Evolutionary conservation across 306 rosid genomes (phyloP).

Genomic region (Styphnolobium japonicum): DNA sequence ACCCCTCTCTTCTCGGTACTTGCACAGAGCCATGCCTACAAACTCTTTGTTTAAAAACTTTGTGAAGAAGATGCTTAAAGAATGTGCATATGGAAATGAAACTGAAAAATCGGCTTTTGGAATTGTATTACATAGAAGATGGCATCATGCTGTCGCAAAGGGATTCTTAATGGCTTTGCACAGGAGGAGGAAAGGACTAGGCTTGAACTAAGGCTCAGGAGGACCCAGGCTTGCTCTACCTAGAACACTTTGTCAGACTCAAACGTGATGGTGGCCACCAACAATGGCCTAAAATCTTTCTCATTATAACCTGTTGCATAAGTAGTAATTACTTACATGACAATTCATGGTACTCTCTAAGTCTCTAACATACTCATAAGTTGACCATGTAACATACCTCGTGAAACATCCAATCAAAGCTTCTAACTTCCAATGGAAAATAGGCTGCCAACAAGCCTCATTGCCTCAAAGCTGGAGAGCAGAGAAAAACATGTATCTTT

Average conservation of each 20-base stretch:
- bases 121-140: conserved; percentile 27
- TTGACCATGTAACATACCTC: conserved; percentile 51
- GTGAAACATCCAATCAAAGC: conserved; percentile 45
- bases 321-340: conserved; percentile 36
- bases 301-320: conserved; percentile 19
- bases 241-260: conserved; percentile 37
- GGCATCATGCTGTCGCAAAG: conserved; percentile 28
- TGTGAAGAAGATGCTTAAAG: neutral
- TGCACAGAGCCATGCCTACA: neutral
- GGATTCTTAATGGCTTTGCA: neutral
- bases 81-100: neutral
- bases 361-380: conserved; percentile 28
- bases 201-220: neutral
- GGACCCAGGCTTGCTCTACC: conserved; percentile 9
- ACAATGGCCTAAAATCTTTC: conserved; percentile 48
- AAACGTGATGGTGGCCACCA: conserved; percentile 46
- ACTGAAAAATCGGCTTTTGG: neutral
- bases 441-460: conserved; percentile 9
- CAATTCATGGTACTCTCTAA: conserved; percentile 18
- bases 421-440: conserved; percentile 27
- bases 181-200: neutral
- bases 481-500: conserved; percentile 30
- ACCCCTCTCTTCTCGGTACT: neutral
- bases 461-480: conserved; percentile 39
- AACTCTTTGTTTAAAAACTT: neutral